Conservation (phyloP, 2,329 filamentous ascomycete species). For the Xylariales sp. region DNA sequence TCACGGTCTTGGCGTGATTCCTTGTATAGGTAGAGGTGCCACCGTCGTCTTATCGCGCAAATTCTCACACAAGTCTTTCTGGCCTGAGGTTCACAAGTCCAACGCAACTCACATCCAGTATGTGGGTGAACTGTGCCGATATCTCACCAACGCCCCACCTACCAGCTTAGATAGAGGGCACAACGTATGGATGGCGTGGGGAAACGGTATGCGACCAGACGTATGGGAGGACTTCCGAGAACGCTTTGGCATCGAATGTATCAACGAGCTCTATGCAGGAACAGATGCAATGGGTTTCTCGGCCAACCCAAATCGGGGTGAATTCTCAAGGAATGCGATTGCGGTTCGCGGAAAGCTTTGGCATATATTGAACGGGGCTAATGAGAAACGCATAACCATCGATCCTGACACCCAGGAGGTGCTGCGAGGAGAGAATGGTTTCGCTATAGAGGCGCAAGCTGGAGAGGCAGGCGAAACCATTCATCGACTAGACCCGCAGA, state of each 20-base stretch:
- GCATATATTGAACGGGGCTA: slow-evolving; percentile 46
- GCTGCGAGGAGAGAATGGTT: slow-evolving; percentile 58
- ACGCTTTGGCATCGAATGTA: slow-evolving; percentile 55
- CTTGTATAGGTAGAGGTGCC: slow-evolving; percentile 41
- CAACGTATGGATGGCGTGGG: slow-evolving; percentile 52
- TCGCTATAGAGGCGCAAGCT: slow-evolving; percentile 55
- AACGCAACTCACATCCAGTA: slow-evolving; percentile 67
- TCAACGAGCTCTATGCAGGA: slow-evolving; percentile 72
- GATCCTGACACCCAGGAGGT: slow-evolving; percentile 65
- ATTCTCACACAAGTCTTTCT: slow-evolving; percentile 68
- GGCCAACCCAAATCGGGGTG: slow-evolving; percentile 53
- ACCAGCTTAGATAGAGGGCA: slow-evolving; percentile 55
- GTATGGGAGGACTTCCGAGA: slow-evolving; percentile 62
- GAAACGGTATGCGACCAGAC: slow-evolving; percentile 64
- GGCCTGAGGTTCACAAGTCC: slow-evolving; percentile 64
- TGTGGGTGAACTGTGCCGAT: slow-evolving; percentile 72
- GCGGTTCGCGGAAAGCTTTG: slow-evolving; percentile 64
- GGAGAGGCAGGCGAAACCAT: slow-evolving; percentile 70
- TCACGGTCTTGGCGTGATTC: slow-evolving; percentile 47
- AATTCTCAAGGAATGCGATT: slow-evolving; percentile 57
- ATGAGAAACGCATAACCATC: slow-evolving; percentile 61
- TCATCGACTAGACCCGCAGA: slow-evolving; percentile 46
- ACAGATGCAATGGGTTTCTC: slow-evolving; percentile 64
- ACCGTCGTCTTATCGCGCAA: slow-evolving; percentile 58
- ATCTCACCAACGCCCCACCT: slow-evolving; percentile 63